Percentiles rank a stretch among this genome's conserved stretches.
phyloP scores from a whole-genome alignment of 1,284 basidiomycete genomes.

The Marasmius fiardii region DNA sequence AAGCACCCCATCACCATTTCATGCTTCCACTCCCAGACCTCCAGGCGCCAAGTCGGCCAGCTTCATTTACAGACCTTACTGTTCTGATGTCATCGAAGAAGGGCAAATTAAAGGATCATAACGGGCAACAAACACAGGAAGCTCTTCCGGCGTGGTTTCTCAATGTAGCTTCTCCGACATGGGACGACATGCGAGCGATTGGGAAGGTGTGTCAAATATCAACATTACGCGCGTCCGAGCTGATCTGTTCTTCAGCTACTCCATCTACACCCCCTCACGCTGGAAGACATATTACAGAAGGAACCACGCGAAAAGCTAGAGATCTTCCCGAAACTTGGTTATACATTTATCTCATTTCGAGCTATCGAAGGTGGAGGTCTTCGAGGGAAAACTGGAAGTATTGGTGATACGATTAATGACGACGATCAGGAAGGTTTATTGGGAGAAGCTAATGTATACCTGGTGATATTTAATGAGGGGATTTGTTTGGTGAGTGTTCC shows the following conservation, averaged over 20 bases:
- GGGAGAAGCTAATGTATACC: conserved; percentile 83
- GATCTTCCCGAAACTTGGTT: conserved; percentile 84
- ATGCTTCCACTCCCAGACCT: conserved; percentile 29
- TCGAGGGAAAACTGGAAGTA: conserved; percentile 31
- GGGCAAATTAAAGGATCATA: conserved; percentile 17
- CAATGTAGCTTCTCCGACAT: conserved; percentile 87
- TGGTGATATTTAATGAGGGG: conserved; percentile 89
- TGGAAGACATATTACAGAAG: conserved; percentile 95
- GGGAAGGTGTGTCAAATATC: conserved; percentile 60
- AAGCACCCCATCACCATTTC: conserved; percentile 28
- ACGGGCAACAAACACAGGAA: background rate
- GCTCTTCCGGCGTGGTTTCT: conserved; percentile 83
- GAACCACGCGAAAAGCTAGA: conserved; percentile 95
- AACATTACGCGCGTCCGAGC: conserved; percentile 1
- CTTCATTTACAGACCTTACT: conserved; percentile 26
- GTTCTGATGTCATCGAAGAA: conserved; percentile 36
- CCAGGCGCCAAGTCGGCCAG: conserved; percentile 23
- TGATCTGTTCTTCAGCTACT: conserved; percentile 53
- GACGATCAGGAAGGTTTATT: conserved; percentile 45
- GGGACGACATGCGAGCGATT: conserved; percentile 86
- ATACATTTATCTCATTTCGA: conserved; percentile 90
- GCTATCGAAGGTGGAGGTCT: conserved; percentile 67
- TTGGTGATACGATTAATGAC: conserved; percentile 16
- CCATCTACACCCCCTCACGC: conserved; percentile 89
- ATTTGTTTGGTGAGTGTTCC: conserved; percentile 73